Evolutionary conservation across 116 monocot species (phyloP), one percentile per base, ranked within the genome.

Genomic region (Dioscorea cayenensis): DNA sequence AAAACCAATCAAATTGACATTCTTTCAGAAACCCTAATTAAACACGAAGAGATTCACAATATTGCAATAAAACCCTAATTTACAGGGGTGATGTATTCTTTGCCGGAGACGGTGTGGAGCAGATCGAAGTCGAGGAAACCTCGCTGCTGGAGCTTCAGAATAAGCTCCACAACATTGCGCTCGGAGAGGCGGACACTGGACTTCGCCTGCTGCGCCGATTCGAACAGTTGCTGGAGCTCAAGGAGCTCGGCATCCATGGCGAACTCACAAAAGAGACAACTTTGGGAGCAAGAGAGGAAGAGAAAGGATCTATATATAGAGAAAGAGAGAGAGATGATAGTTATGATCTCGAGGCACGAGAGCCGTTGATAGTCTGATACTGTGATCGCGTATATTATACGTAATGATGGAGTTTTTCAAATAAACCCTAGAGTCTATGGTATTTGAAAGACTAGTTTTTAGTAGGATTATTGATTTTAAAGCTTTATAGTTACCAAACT

Each of bases 71-170:
- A 60, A 9, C 14, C 14, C 4, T n/a, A 7, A 38, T 4, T 81
- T 87, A 97, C 97, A 2, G 88, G 84, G 35, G 99, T 99, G 81
- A 99, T 99, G 80, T 94, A 99, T 71, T 99, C 94, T 81, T 99
- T 99, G 66, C 99, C 99, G 28, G 94, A 80, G 58, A 87, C 80
- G 65, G 94, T 99, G 81, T 99, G 91, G 73, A 99, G 94, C 69
- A 99, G 91, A 61, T 94, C 99, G 82, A 87, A 94, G 72, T 99
- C 91, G 78, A 99, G 77, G 77, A 87, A 79, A 0, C 72, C 72
- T 70, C 84, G 91, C 28, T 99, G 89, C 74, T 89, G 88, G 58
- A 99, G 94, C 70, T 94, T 99, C 48, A 76, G 86, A 62, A 99
- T 87, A 37, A 99, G 79, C 80, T 99, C 99, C 66, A 99, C 94